These are phyloP conservation scores for Fusarium irregulare DNA, from an alignment of 2,329 filamentous ascomycete species.

Conservation along the genomic window DNA sequence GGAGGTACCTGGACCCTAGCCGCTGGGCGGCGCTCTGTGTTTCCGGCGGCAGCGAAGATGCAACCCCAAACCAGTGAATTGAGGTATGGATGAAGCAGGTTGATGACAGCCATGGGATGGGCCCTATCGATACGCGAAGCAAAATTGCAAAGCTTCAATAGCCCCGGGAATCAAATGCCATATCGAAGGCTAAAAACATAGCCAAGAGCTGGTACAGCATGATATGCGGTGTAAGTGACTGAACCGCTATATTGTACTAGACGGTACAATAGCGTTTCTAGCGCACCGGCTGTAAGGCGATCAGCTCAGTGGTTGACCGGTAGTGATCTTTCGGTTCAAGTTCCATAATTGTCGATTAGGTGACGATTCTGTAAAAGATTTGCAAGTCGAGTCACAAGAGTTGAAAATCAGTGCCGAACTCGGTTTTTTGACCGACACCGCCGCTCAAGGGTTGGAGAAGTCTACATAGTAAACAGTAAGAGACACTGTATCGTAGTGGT, in stretches of 20 bases:
- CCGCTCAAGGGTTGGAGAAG: slow-evolving; percentile 19
- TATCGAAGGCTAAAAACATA: slow-evolving; percentile 1
- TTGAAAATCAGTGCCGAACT: slow-evolving; percentile 36
- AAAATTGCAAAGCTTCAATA: slow-evolving; percentile 17
- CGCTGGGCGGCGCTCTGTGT: slow-evolving; percentile 32
- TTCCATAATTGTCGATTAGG: slow-evolving; percentile 20
- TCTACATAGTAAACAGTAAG: slow-evolving; percentile 15
- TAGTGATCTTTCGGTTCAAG: slow-evolving; percentile 13
- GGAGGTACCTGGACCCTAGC: slow-evolving; percentile 31
- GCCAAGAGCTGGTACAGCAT: slow-evolving; percentile 8
- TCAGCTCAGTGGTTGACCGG: slow-evolving; percentile 16
- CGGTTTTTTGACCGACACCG: slow-evolving; percentile 34
- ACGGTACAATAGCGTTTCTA: slow-evolving; percentile 15
- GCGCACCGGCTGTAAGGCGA: slow-evolving; percentile 13
- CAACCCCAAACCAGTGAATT: slow-evolving; percentile 20
- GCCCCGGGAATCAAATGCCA: background rate
- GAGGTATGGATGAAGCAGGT: slow-evolving; percentile 7
- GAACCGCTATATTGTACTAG: slow-evolving; percentile 2
- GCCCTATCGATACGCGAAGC: slow-evolving; percentile 18
- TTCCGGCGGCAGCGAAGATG: slow-evolving; percentile 25
- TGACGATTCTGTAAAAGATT: slow-evolving; percentile 33
- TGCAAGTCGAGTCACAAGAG: slow-evolving; percentile 19
- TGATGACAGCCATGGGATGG: slow-evolving; percentile 10
- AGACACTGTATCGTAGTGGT: slow-evolving; percentile 28
- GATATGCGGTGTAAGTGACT: slow-evolving; percentile 25